These are phyloP conservation scores for Vickermania ingenoplastis DNA, from an alignment of 208 protist species.

Conservation along the genomic window DNA sequence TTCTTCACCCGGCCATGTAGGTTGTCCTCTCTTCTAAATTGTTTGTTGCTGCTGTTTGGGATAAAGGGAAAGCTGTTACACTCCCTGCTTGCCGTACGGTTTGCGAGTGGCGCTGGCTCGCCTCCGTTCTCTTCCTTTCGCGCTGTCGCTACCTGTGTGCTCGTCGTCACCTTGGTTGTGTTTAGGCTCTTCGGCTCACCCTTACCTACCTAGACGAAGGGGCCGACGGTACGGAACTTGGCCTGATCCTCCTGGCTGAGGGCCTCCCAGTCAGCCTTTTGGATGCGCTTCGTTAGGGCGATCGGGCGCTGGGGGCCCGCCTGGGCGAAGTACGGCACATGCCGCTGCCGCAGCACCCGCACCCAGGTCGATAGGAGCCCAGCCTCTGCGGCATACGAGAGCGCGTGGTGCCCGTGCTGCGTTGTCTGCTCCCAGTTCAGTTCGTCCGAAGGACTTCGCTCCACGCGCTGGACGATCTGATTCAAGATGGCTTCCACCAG, in stretches of 20 bases:
- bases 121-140: too few species aligned
- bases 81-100: too few species aligned
- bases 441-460: background rate
- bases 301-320: background rate
- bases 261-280: background rate
- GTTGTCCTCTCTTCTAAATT: too few species aligned
- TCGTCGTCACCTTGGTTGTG: too few species aligned
- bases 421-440: background rate
- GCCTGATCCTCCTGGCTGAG: background rate
- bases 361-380: background rate
- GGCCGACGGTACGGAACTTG: background rate
- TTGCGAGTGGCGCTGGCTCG: too few species aligned
- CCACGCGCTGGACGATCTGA: background rate
- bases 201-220: conserved; percentile 7
- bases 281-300: background rate
- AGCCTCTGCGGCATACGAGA: background rate
- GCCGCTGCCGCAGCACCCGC: background rate
- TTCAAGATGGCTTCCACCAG: background rate
- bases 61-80: too few species aligned
- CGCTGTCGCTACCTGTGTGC: too few species aligned
- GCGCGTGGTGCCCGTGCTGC: background rate
- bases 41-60: too few species aligned
- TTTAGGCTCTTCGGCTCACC: too few species aligned
- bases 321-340: background rate
- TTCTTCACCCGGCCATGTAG: too few species aligned